These are phyloP conservation scores for Magnaporthales sp. DNA, from an alignment of 2,329 filamentous ascomycete species.

Conservation along the genomic window DNA sequence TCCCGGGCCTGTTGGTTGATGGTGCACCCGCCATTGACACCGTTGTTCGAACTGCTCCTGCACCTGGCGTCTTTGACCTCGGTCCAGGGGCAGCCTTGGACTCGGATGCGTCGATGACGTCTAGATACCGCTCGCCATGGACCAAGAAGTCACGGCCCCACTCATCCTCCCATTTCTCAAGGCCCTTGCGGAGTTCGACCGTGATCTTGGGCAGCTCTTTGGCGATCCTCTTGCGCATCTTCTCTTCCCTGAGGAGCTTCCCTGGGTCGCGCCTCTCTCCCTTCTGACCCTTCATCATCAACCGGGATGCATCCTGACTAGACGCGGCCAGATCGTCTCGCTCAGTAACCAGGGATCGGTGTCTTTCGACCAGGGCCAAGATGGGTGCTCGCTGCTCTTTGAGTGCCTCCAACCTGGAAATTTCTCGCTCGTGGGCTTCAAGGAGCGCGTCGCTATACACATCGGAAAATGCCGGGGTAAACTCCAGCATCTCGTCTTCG, in stretches of 20 bases:
- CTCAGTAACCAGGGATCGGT: conserved; percentile 75
- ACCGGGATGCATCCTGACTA: conserved; percentile 86
- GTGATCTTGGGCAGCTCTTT: conserved; percentile 94
- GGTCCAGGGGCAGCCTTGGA: conserved; percentile 50
- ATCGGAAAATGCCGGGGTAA: conserved; percentile 93
- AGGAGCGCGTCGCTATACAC: conserved; percentile 94
- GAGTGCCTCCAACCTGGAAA: conserved; percentile 69
- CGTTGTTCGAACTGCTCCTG: neutral
- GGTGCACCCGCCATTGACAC: conserved; percentile 38
- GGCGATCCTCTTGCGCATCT: conserved; percentile 94
- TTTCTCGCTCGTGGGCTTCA: conserved; percentile 90
- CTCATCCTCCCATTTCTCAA: conserved; percentile 87
- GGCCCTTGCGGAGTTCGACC: conserved; percentile 68
- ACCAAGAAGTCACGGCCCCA: conserved; percentile 90
- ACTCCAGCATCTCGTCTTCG: conserved; percentile 98
- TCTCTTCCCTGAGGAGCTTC: conserved; percentile 89
- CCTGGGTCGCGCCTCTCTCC: conserved; percentile 92
- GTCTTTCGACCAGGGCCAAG: conserved; percentile 72
- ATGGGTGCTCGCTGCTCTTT: conserved; percentile 82
- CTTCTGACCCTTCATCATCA: conserved; percentile 86
- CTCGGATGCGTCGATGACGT: conserved; percentile 63
- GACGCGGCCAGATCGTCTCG: conserved; percentile 82
- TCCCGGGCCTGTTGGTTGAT: conserved; percentile 28
- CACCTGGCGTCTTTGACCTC: conserved; percentile 62
- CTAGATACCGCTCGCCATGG: conserved; percentile 83